Percentiles rank a stretch among this genome's conserved stretches.
Conservation (phyloP, 352 stramenopile species). For the Pythium periplocum region DNA sequence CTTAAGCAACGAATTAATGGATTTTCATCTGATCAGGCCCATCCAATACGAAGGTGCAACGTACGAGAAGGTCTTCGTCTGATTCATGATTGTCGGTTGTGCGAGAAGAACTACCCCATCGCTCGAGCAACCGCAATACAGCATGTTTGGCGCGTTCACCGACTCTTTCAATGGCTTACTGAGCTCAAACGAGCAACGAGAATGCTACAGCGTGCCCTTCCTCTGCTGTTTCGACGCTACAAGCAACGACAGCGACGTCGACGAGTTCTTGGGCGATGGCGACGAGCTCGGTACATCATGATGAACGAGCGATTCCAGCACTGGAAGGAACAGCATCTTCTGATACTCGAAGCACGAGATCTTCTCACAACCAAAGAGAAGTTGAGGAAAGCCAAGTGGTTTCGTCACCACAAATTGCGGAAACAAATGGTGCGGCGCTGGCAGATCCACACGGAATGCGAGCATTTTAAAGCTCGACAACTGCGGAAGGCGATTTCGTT, state of each 20-base stretch:
- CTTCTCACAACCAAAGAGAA: constrained; percentile 15
- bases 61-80: constrained; percentile 3
- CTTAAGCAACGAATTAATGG: not conserved
- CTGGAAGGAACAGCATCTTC: constrained; percentile 15
- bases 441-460: not conserved
- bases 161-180: constrained; percentile 1
- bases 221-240: constrained; percentile 6
- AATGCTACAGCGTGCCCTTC: constrained; percentile 10
- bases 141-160: constrained; percentile 11
- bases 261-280: constrained; percentile 16
- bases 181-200: constrained; percentile 5
- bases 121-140: constrained; percentile 11
- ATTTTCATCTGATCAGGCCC: constrained; percentile 8
- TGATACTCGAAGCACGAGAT: constrained; percentile 11
- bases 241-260: constrained; percentile 8
- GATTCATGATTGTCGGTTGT: constrained; percentile 1
- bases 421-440: constrained; percentile 10
- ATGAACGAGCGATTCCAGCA: constrained; percentile 10
- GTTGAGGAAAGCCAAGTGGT: constrained; percentile 15
- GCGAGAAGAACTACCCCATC: constrained; percentile 1
- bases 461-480: not conserved
- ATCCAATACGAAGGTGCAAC: constrained; percentile 4
- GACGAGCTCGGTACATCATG: constrained; percentile 5
- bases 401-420: constrained; percentile 19
- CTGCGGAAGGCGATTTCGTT: not conserved